Conservation (phyloP, 2,329 filamentous ascomycete genomes). For the Domatiomyces globalis region DNA sequence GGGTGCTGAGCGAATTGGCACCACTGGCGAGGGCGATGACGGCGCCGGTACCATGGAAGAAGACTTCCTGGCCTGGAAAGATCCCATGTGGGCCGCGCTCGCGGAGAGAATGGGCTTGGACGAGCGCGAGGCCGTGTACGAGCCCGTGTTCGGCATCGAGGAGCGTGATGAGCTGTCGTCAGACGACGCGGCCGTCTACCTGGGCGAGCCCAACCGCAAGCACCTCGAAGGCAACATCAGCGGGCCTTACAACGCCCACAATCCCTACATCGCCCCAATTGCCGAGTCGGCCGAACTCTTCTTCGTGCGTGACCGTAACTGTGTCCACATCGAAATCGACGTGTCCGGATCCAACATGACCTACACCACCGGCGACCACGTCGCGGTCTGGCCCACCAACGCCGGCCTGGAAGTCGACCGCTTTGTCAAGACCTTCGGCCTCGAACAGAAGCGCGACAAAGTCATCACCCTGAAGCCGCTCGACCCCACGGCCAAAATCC, state of each 20-base stretch:
- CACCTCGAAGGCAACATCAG: conserved; percentile 74
- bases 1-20: conserved; percentile 70
- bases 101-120: conserved; percentile 72
- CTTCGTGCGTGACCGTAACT: conserved; percentile 78
- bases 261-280: conserved; percentile 92
- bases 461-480: conserved; percentile 83
- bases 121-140: conserved; percentile 91
- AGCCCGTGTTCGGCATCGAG: conserved; percentile 73
- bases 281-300: conserved; percentile 84
- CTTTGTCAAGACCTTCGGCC: conserved; percentile 65
- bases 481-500: conserved; percentile 91
- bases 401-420: conserved; percentile 82
- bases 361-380: conserved; percentile 94
- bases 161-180: conserved; percentile 60
- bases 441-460: conserved; percentile 60
- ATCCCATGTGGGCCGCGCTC: conserved; percentile 91
- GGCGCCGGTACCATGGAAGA: conserved; percentile 99
- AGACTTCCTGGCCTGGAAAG: conserved; percentile 97
- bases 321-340: conserved; percentile 89
- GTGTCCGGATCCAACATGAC: conserved; percentile 75
- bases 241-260: conserved; percentile 90
- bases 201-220: conserved; percentile 92
- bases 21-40: conserved; percentile 89
- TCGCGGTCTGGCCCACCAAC: conserved; percentile 95
- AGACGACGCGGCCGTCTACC: conserved; percentile 70